Percentiles rank a stretch among this genome's conserved stretches.
Evolutionary conservation across 352 stramenopile species (phyloP).

Genomic region (Pythium folliculosum): DNA sequence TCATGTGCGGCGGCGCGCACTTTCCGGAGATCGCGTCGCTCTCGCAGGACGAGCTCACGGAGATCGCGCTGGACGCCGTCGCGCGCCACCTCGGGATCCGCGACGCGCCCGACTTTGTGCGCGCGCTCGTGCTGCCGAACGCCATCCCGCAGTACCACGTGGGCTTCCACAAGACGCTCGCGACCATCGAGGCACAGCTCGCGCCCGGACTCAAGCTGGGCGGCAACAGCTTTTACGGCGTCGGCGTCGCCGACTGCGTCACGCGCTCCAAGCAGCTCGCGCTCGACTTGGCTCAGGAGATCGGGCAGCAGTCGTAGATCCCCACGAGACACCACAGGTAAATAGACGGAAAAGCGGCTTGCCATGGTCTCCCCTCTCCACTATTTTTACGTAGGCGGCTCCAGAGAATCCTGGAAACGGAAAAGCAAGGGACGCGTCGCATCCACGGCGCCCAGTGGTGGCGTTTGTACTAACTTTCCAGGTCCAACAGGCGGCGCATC

Average conservation of each 20-base stretch:
- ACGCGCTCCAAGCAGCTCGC: constrained; percentile 81
- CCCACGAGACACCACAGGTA: neutral
- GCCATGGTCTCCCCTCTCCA: neutral
- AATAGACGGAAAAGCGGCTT: neutral
- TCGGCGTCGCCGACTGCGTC: constrained; percentile 84
- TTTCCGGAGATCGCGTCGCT: constrained; percentile 58
- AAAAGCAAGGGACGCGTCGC: neutral
- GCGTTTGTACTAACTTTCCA: too few relatives aligned
- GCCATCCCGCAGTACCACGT: constrained; percentile 89
- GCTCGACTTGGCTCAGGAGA: constrained; percentile 57
- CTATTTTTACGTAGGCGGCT: constrained; percentile 8
- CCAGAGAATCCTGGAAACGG: neutral
- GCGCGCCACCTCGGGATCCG: constrained; percentile 74
- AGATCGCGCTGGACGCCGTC: constrained; percentile 64
- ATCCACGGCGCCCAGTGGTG: too few relatives aligned
- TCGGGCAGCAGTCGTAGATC: constrained; percentile 2
- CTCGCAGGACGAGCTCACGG: constrained; percentile 50
- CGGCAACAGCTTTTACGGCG: constrained; percentile 88
- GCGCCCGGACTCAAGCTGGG: constrained; percentile 53
- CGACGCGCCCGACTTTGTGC: constrained; percentile 55
- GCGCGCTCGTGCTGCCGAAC: constrained; percentile 52
- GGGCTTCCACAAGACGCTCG: constrained; percentile 63
- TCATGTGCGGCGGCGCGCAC: constrained; percentile 85
- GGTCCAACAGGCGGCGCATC: neutral
- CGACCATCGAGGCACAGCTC: constrained; percentile 60